Base-by-base conservation (phyloP, 441 rosid species). In the Erysimum cheiri region DNA sequence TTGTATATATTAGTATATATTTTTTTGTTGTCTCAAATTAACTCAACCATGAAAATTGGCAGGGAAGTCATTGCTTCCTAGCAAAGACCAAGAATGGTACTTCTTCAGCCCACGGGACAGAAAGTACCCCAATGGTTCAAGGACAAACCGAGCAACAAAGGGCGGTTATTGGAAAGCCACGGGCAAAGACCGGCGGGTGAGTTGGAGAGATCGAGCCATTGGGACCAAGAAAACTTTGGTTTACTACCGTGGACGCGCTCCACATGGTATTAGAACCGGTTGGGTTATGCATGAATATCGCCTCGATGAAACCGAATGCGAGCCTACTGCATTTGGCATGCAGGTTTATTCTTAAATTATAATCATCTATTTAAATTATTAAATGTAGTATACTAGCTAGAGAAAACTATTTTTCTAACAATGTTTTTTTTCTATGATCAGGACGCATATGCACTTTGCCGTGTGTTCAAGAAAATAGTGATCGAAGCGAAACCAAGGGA, bases 271-370 rank as follows among this genome's bases (percentile, higher is more conserved):
- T 59, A 80, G 98, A 32, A 87, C 96, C 0, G 88, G 76, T 69
- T 94, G 98, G 98, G 97, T 94, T 60, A 94, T 91, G 98, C 98
- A 94, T 32, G 98, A 94, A 65, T 94, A 94, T 76, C 96, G 96
- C 41, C 96, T 94, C 0, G 96, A 94, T 3, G 96, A 94, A 64
- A 69, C 84, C 17, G 96, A 94, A 70, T 94, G 97, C 58, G 87
- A 85, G 44, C 73, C 71, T 60, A 54, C 70, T 10, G 75, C 83
- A 46, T 63, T 78, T 46, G 96, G 96, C 46, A 77, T 93, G 71
- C 96, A 89, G 94, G 98, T 60, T 13, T 41, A 60, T n/a, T 10
- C 28, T 24, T 4, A 60, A 10, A 13, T 22, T 22, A 22, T 13
- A 5, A 8, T 46, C 12, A 29, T 12, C n/a, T 31, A 36, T 8